These are phyloP conservation scores for Pleurotus giganteus DNA, from an alignment of 768 basidiomycete species.

Conservation along the genomic window DNA sequence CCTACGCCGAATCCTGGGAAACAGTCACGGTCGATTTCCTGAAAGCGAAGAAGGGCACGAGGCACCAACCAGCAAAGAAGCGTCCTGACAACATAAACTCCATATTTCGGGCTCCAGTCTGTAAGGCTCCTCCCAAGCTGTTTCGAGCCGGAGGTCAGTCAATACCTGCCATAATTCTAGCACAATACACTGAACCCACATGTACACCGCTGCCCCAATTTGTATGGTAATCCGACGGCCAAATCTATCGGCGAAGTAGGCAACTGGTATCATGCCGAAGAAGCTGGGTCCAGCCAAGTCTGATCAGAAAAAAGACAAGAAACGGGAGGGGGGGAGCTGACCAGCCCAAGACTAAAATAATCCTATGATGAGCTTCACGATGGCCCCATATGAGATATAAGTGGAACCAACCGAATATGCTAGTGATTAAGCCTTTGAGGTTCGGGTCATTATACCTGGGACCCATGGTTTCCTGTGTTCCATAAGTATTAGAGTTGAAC, in stretches of 20 bases:
- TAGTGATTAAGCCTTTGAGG: slow-evolving; percentile 36
- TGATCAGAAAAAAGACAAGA: background rate
- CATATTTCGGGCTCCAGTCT: slow-evolving; percentile 44
- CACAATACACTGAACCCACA: slow-evolving; percentile 22
- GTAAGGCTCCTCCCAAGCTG: slow-evolving; percentile 43
- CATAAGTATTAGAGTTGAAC: background rate
- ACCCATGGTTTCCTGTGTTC: slow-evolving; percentile 31
- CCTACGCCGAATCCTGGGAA: slow-evolving; percentile 38
- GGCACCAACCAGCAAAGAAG: slow-evolving; percentile 42
- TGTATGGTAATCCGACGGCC: slow-evolving; percentile 40
- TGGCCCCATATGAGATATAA: background rate
- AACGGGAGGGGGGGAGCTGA: slow-evolving; percentile 10
- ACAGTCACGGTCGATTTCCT: background rate
- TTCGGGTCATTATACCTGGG: slow-evolving; percentile 31
- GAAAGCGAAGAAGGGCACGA: background rate
- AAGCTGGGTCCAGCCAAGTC: slow-evolving; percentile 24
- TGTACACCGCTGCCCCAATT: slow-evolving; percentile 36
- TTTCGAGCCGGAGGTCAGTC: background rate
- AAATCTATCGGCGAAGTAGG: slow-evolving; percentile 34
- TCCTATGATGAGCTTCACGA: background rate
- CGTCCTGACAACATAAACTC: slow-evolving; percentile 48
- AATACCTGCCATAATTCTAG: background rate
- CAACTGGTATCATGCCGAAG: slow-evolving; percentile 43
- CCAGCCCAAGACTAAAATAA: slow-evolving; percentile 35
- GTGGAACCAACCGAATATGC: slow-evolving; percentile 34